Base-by-base conservation (phyloP, 169 alveolate species). In the Cryptosporidium felis region DNA sequence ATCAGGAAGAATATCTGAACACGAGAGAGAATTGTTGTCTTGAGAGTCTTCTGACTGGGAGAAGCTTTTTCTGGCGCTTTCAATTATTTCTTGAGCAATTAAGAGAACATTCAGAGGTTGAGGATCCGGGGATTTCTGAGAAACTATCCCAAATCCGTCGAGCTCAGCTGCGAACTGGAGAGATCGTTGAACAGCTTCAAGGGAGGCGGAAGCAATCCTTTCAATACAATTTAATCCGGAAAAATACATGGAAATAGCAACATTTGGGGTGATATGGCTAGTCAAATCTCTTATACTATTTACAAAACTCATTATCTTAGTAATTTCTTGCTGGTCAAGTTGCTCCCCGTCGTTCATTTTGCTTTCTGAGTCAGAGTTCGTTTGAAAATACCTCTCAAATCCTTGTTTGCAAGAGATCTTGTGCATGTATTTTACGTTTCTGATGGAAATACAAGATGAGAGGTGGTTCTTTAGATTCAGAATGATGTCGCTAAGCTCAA, bases 191-290 rank as follows among this genome's bases (percentile, higher is more conserved):
- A 74, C 12, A 3, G 49, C 8, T 36, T 74, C 85, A 16, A 16
- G 6, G 23, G 51, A 21, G 6, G 85, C 60, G 1, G 46, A 21
- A 5, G 67, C 49, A 32, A 74, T 53, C n/a, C 56, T 49, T 23
- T 74, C 85, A 16, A 49, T 49, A 10, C 49, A 38, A 23, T 34
- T 53, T 74, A 74, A 12, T 21, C 85, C 85, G 14, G 53, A 56
- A 40, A 74, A 74, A 36, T 74, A 74, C n/a, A 74, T 6, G 18
- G 85, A 49, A 34, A 74, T 74, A 2, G 85, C 85, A 12, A 49
- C 40, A 16, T 53, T 74, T 14, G 85, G 85, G 12, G 85, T 74
- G n/a, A 74, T 74, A 36, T 53, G 12, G 42, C n/a, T 23, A 34
- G 40, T 38, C 26, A 53, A 5, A 14, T 44, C 18, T 14, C 18